Evolutionary conservation across 768 basidiomycete species (phyloP).

Genomic region (Russula foetens): DNA sequence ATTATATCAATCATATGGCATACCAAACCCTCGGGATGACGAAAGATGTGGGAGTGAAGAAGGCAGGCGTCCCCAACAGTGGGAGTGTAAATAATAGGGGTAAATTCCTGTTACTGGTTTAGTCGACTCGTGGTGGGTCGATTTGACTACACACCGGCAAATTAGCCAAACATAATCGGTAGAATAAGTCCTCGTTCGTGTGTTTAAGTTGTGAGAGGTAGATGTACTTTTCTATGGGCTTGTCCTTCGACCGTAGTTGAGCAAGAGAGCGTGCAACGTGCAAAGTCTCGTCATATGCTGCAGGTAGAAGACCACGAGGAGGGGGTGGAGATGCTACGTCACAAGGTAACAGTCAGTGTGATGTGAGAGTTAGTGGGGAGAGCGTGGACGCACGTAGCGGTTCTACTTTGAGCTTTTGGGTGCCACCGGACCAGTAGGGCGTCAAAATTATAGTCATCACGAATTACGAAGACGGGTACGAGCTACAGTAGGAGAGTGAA

Average conservation of each 20-base stretch:
- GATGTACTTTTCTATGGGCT: conserved; percentile 76
- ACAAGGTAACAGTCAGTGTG: background rate
- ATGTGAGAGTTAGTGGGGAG: background rate
- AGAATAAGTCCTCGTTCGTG: conserved; percentile 69
- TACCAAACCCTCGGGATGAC: conserved; percentile 67
- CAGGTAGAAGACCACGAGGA: conserved; percentile 55
- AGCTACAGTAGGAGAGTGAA: background rate
- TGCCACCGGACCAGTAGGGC: conserved; percentile 62
- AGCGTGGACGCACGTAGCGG: conserved; percentile 40
- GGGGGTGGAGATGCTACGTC: conserved; percentile 21
- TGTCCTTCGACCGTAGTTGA: conserved; percentile 72
- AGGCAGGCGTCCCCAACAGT: conserved; percentile 89
- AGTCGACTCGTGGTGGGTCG: background rate
- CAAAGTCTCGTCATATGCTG: conserved; percentile 41
- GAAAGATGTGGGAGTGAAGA: conserved; percentile 72
- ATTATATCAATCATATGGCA: background rate
- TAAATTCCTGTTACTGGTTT: conserved; percentile 35
- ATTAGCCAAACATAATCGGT: conserved; percentile 61
- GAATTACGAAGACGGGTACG: background rate
- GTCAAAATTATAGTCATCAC: conserved; percentile 42
- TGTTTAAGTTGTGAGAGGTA: conserved; percentile 71
- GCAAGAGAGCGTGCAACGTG: conserved; percentile 53
- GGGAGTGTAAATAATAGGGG: conserved; percentile 85
- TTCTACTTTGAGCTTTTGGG: conserved; percentile 59
- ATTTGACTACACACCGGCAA: conserved; percentile 43